phyloP scores from a whole-genome alignment of 306 rosid genomes.

The Trifolium pratense region DNA sequence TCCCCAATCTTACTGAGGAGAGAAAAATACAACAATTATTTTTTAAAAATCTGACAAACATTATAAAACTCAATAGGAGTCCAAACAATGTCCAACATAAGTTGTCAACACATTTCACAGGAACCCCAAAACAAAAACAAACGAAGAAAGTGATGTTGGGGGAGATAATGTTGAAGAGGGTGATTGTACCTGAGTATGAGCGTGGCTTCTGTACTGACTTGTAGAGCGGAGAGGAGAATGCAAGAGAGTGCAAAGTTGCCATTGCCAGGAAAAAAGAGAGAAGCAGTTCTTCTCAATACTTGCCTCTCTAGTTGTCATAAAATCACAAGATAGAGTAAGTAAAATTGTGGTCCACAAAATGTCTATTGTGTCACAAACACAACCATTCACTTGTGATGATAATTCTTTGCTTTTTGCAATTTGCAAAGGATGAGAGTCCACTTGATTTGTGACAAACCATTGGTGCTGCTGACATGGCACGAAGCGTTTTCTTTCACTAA shows the following conservation, averaged over 20 bases:
- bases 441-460: slow-evolving; percentile 16
- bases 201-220: slow-evolving; percentile 64
- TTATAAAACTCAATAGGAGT: no score
- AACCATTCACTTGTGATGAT: slow-evolving; percentile 64
- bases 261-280: slow-evolving; percentile 46
- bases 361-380: slow-evolving; percentile 63
- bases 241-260: slow-evolving; percentile 83
- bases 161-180: background rate
- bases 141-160: background rate
- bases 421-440: slow-evolving; percentile 26
- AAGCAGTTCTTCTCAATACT: background rate
- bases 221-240: slow-evolving; percentile 66
- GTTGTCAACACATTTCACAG: background rate
- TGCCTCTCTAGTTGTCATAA: background rate
- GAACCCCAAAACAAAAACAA: background rate
- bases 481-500: background rate
- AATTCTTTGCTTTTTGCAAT: slow-evolving; percentile 34
- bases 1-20: background rate
- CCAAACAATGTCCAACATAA: background rate
- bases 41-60: background rate
- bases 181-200: slow-evolving; percentile 54
- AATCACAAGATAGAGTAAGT: slow-evolving; percentile 3
- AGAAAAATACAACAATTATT: background rate
- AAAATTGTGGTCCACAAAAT: slow-evolving; percentile 57
- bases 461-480: slow-evolving; percentile 41